Evolutionary conservation across 2,329 filamentous ascomycete species (phyloP).

Genomic region (Coleophoma crateriformis): DNA sequence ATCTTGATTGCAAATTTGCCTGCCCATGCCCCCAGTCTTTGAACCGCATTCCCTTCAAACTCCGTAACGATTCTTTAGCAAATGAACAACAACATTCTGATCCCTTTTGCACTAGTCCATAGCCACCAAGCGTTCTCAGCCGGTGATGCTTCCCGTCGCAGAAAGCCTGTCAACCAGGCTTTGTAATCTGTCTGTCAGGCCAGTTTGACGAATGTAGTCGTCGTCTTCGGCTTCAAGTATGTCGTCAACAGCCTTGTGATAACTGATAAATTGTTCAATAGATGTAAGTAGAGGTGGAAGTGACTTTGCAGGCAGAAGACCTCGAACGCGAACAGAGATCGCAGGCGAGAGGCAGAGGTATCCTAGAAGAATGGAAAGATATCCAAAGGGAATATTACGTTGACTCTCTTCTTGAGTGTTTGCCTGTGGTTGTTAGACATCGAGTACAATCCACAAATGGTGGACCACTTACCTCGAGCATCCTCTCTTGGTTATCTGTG

Average conservation of each 20-base stretch:
- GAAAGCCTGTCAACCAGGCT: slow-evolving; percentile 15
- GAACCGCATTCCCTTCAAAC: not conserved
- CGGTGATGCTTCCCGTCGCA: not conserved
- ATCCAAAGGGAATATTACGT: slow-evolving; percentile 79
- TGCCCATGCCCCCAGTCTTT: no score
- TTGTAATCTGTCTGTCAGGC: slow-evolving; percentile 32
- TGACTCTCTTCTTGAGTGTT: slow-evolving; percentile 70
- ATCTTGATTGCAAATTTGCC: no score
- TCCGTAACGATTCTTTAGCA: not conserved
- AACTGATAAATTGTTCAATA: slow-evolving; percentile 55
- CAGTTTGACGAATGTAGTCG: slow-evolving; percentile 36
- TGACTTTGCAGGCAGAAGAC: slow-evolving; percentile 37
- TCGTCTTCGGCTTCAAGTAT: slow-evolving; percentile 34
- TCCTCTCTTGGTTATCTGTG: slow-evolving; percentile 58
- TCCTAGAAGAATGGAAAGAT: slow-evolving; percentile 77
- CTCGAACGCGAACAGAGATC: slow-evolving; percentile 35
- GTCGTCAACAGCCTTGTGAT: slow-evolving; percentile 53
- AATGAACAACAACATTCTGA: not conserved
- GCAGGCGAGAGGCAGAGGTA: slow-evolving; percentile 62
- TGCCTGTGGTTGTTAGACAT: slow-evolving; percentile 38
- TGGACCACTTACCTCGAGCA: slow-evolving; percentile 55
- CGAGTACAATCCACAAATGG: not conserved
- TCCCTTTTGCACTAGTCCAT: not conserved
- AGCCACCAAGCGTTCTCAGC: no score
- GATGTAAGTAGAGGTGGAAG: slow-evolving; percentile 47